Conservation (phyloP, 1,139 yeast species). For the Nakaseomyces delphensis region DNA sequence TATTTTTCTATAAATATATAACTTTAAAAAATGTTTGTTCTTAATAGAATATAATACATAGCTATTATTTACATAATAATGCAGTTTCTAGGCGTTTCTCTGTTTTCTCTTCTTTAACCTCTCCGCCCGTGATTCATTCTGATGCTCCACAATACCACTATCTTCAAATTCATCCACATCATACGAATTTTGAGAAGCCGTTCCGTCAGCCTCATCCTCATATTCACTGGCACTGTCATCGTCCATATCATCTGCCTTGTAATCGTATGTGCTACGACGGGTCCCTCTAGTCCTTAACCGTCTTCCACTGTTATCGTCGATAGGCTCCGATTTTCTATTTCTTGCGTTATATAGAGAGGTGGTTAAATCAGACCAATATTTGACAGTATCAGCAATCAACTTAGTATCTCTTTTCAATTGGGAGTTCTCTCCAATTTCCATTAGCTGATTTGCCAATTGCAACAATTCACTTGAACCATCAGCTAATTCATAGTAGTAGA, state of each 20-base stretch:
- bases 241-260: conserved; percentile 12
- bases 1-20: not conserved
- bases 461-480: not conserved
- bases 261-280: conserved; percentile 9
- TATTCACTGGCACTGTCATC: conserved; percentile 13
- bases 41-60: not conserved
- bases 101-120: conserved; percentile 4
- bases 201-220: conserved; percentile 8
- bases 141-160: not conserved
- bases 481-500: not conserved
- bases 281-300: conserved; percentile 14
- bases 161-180: conserved; percentile 9
- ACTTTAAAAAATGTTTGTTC: not conserved
- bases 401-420: conserved; percentile 1
- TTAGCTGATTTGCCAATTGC: not conserved
- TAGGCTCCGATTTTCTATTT: not conserved
- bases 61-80: not conserved
- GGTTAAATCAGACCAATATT: not conserved
- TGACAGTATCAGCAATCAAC: not conserved
- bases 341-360: not conserved
- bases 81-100: conserved; percentile 1
- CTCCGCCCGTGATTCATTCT: conserved; percentile 4
- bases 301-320: not conserved
- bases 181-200: not conserved
- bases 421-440: not conserved